A percentile compares a stretch with the other conserved stretches of the same genome.
phyloP scores from a whole-genome alignment of 192 early-diverging fungal species.

The Lobosporangium transversale region DNA sequence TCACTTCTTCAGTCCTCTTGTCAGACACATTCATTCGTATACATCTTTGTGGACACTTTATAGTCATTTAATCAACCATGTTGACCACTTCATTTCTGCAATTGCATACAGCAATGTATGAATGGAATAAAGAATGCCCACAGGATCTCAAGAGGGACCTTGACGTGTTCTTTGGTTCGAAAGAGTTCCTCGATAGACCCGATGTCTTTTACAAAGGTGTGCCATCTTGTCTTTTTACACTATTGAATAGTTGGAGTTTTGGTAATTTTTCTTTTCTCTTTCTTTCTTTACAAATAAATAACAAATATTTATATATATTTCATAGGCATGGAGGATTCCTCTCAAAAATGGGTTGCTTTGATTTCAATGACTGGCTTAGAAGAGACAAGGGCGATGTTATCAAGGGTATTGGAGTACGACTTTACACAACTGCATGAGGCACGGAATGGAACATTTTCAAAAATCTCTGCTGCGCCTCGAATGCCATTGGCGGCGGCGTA shows the following conservation, averaged over 20 bases:
- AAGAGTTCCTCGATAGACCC: constrained; percentile 29
- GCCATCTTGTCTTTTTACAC: too few relatives aligned
- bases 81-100: constrained; percentile 20
- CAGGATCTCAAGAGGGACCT: constrained; percentile 23
- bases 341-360: constrained; percentile 27
- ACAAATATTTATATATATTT: too few relatives aligned
- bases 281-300: too few relatives aligned
- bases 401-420: not conserved
- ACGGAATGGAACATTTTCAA: constrained; percentile 16
- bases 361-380: constrained; percentile 22
- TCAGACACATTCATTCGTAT: not conserved
- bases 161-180: constrained; percentile 6
- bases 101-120: constrained; percentile 25
- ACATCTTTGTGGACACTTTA: too few relatives aligned
- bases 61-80: too few relatives aligned
- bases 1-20: too few relatives aligned
- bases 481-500: constrained; percentile 15
- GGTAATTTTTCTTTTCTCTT: too few relatives aligned
- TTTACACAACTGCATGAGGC: constrained; percentile 28
- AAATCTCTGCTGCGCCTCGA: constrained; percentile 19
- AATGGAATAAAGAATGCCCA: constrained; percentile 38
- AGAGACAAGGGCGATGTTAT: constrained; percentile 11
- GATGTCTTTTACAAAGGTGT: constrained; percentile 36
- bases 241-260: not conserved
- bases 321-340: constrained; percentile 23